phyloP scores from a whole-genome alignment of 768 basidiomycete species.

The Leccinum disarticulatum region DNA sequence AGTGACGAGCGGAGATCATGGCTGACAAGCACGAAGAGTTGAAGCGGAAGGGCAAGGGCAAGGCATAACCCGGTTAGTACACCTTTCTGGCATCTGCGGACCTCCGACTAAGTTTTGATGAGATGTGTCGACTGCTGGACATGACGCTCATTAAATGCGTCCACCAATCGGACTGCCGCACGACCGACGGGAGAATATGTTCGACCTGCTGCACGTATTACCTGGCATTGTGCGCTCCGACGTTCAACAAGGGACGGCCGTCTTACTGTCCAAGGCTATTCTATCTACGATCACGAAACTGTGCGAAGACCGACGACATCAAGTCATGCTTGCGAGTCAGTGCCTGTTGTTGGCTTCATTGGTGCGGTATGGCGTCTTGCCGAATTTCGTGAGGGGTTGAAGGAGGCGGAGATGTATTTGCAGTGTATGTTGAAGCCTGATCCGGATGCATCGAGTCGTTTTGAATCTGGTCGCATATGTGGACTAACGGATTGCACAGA shows the following conservation, averaged over 20 bases:
- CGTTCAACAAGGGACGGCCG: slow-evolving; percentile 67
- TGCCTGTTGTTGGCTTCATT: slow-evolving; percentile 60
- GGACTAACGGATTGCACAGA: slow-evolving; percentile 43
- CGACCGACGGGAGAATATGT: too few relatives aligned
- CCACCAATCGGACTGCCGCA: too few relatives aligned
- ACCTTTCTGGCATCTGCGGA: too few relatives aligned
- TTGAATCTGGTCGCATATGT: neutral
- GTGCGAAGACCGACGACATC: slow-evolving; percentile 77
- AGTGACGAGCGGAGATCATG: too few relatives aligned
- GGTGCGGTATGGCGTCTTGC: slow-evolving; percentile 71
- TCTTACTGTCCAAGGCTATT: slow-evolving; percentile 76
- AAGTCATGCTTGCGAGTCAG: slow-evolving; percentile 63
- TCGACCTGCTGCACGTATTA: slow-evolving; percentile 87
- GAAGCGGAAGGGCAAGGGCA: too few relatives aligned
- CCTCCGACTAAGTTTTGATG: too few relatives aligned
- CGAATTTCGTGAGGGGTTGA: slow-evolving; percentile 83
- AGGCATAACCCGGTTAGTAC: too few relatives aligned
- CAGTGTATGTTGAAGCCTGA: slow-evolving; percentile 82
- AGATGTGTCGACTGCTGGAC: too few relatives aligned
- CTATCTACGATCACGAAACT: slow-evolving; percentile 84
- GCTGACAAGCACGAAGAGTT: too few relatives aligned
- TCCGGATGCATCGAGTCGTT: slow-evolving; percentile 60
- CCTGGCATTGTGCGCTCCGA: slow-evolving; percentile 68
- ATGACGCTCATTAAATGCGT: too few relatives aligned
- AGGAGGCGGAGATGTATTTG: slow-evolving; percentile 75